Percentiles rank a stretch among this genome's conserved stretches.
Conservation (phyloP, 257 asterid genomes). For the Plectranthus barbatus region DNA sequence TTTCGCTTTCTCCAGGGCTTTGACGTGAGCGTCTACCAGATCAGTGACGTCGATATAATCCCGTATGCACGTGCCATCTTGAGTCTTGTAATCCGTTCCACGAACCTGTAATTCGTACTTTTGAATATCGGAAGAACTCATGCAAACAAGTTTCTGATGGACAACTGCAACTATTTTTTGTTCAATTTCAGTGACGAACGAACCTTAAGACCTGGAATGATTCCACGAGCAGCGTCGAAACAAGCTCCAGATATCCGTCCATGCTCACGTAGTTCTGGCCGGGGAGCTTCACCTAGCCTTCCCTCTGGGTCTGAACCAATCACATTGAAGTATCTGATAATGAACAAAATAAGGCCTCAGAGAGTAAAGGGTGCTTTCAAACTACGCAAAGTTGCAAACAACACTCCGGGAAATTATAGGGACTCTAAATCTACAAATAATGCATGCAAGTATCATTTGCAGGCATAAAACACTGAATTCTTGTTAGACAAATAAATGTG, state of each 20-base stretch:
- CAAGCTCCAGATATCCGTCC: slow-evolving; percentile 95
- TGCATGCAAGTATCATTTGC: neutral
- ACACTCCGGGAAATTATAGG: neutral
- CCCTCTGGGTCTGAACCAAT: slow-evolving; percentile 95
- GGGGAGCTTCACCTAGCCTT: slow-evolving; percentile 94
- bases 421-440: neutral
- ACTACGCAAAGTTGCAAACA: neutral
- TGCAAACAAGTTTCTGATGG: neutral
- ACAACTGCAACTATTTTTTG: neutral
- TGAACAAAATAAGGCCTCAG: neutral
- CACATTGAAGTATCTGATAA: slow-evolving; percentile 80
- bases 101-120: slow-evolving; percentile 43
- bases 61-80: slow-evolving; percentile 80
- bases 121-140: neutral
- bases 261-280: slow-evolving; percentile 82
- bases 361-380: neutral
- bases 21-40: slow-evolving; percentile 89
- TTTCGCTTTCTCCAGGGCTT: slow-evolving; percentile 76
- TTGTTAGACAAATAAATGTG: neutral
- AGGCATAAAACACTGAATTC: neutral
- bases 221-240: slow-evolving; percentile 91
- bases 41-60: slow-evolving; percentile 88
- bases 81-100: slow-evolving; percentile 79
- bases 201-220: slow-evolving; percentile 79
- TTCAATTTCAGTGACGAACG: neutral